Conservation (phyloP, 192 early-diverging fungal species). For the Pilaira anomala region DNA sequence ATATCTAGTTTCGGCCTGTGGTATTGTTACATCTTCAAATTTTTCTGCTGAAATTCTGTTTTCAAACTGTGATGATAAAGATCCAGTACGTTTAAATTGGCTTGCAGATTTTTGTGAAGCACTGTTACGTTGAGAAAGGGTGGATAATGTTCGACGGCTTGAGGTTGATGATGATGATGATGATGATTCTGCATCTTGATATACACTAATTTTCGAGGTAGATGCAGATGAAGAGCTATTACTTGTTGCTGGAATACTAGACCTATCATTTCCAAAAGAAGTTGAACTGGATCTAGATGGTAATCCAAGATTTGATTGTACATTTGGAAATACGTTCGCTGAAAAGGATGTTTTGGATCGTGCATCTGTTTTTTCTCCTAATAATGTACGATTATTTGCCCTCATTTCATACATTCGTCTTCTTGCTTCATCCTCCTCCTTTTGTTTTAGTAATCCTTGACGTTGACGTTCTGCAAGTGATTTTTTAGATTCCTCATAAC, state of each 20-base stretch:
- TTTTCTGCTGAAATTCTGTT: not conserved
- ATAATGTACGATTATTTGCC: not conserved
- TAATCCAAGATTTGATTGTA: not conserved
- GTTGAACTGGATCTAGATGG: not conserved
- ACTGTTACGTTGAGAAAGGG: not conserved
- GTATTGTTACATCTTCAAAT: not conserved
- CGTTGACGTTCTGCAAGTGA: not conserved
- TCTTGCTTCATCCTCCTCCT: not conserved
- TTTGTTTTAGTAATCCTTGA: not conserved
- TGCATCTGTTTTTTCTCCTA: not conserved
- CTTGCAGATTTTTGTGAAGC: not conserved
- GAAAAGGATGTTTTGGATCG: not conserved
- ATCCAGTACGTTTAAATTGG: not conserved
- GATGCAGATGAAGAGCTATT: too few relatives aligned
- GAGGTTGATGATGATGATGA: not conserved
- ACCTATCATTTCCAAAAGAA: not conserved
- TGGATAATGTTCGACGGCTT: too few relatives aligned
- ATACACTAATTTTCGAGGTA: too few relatives aligned
- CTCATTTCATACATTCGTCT: not conserved
- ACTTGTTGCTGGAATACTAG: too few relatives aligned
- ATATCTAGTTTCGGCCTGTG: not conserved
- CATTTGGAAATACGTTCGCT: not conserved
- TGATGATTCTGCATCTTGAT: too few relatives aligned
- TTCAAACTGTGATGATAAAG: not conserved
- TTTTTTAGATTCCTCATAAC: not conserved